A percentile compares a stretch with the other conserved stretches of the same genome.
Conservation (phyloP, 2,329 filamentous ascomycete species). For the Bimuria novae-zelandiae region DNA sequence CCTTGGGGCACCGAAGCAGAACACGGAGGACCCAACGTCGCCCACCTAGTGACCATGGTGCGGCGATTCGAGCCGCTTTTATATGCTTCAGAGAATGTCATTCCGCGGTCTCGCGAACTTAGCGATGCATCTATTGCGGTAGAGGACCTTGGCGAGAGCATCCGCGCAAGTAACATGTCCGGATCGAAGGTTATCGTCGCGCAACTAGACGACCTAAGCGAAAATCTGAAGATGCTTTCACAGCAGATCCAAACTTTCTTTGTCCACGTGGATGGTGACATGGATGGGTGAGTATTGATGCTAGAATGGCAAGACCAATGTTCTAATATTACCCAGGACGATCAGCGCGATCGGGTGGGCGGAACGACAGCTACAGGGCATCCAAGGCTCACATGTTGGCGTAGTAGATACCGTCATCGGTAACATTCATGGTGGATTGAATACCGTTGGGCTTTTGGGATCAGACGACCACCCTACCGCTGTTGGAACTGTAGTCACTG, state of each 20-base stretch:
- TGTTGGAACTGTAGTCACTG: conserved; percentile 70
- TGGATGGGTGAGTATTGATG: conserved; percentile 69
- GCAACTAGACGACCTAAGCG: conserved; percentile 82
- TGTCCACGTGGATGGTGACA: conserved; percentile 88
- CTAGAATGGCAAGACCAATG: neutral
- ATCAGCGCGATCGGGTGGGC: conserved; percentile 97
- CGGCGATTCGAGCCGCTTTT: conserved; percentile 93
- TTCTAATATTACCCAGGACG: conserved; percentile 60
- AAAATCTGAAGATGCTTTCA: conserved; percentile 81
- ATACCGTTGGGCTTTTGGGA: conserved; percentile 56
- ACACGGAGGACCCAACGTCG: conserved; percentile 70
- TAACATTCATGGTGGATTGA: conserved; percentile 80
- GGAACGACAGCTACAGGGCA: conserved; percentile 73
- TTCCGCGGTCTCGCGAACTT: conserved; percentile 82
- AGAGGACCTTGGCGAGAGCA: conserved; percentile 91
- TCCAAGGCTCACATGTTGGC: conserved; percentile 49
- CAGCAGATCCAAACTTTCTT: conserved; percentile 91
- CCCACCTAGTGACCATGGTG: conserved; percentile 87
- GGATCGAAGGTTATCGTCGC: conserved; percentile 83
- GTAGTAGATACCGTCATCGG: conserved; percentile 76
- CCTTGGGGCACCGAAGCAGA: conserved; percentile 68
- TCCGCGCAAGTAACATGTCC: conserved; percentile 87
- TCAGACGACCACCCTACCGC: conserved; percentile 61
- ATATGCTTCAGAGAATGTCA: conserved; percentile 89
- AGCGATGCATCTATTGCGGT: conserved; percentile 92